Base-by-base conservation (phyloP, 2,329 filamentous ascomycete species). In the Aspergillus caelatus region DNA sequence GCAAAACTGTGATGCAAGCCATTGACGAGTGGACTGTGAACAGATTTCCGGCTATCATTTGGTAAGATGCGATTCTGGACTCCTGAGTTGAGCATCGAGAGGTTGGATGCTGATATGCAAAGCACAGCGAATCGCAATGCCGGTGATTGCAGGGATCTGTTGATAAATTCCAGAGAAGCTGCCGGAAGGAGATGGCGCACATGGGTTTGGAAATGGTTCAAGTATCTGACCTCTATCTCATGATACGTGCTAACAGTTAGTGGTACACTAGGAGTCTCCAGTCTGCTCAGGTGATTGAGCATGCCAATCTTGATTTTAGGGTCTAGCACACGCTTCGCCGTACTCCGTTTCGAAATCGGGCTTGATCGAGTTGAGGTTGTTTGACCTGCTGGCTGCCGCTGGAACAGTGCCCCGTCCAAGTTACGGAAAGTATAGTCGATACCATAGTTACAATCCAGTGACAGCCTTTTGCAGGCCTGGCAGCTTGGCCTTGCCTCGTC, bases 101-200 rank as follows among this genome's bases (percentile, higher is more conserved):
- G 64, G 30, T 62, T 67, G 1, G 65, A 67, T 5, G 65, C 65
- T 4, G 65, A 60, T 19, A 67, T 61, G 54, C 65, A 67, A n/a
- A 66, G 57, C 5, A 41, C 55, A 0, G 65, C 65, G 7, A 30
- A 58, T 21, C 59, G 32, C 4, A 64, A 23, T 2, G 30, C 56
- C 2, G 61, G 43, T 0, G 61, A 63, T 1, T 52, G 41, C 1
- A 62, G 21, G 7, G 21, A 4, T 4, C 21, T 12, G 28, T 61
- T n/a, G 10, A 34, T 12, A n/a, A 23, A 21, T n/a, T 50, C 21
- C 6, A 41, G 41, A 26, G 62, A 54, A 3, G 26, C 32, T 3
- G 54, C 61, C 1, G 64, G 64, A 2, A 65, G 62, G 5, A 64
- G 54, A 48, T 64, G n/a, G 11, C 64, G 58, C 12, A 65, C 64